A percentile compares a stretch with the other conserved stretches of the same genome.
Evolutionary conservation across 495 filamentous ascomycete genomes (phyloP).

Genomic region (Penicillium herquei): DNA sequence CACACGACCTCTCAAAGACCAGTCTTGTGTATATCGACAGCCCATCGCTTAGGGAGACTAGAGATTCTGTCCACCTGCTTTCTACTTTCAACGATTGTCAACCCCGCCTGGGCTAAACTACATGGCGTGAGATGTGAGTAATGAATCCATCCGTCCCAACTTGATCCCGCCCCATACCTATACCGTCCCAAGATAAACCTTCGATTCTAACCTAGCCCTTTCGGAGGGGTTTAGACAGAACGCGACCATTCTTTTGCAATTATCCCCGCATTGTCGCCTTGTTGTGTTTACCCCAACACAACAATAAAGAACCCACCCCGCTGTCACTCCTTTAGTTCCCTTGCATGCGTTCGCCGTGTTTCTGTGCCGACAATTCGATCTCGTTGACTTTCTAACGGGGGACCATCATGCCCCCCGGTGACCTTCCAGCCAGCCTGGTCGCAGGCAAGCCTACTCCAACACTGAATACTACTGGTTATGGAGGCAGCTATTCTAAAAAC

Average conservation of each 20-base stretch:
- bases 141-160: neutral
- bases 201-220: conserved; percentile 9
- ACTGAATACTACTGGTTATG: conserved; percentile 43
- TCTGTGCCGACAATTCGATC: conserved; percentile 10
- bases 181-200: neutral
- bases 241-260: conserved; percentile 8
- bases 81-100: neutral
- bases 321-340: conserved; percentile 6
- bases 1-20: neutral
- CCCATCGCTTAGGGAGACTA: neutral
- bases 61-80: neutral
- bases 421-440: conserved; percentile 49
- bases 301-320: neutral
- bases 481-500: conserved; percentile 35
- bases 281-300: conserved; percentile 7
- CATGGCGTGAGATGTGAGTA: conserved; percentile 27
- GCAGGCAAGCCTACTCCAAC: conserved; percentile 46
- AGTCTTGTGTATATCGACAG: neutral
- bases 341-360: conserved; percentile 21
- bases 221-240: conserved; percentile 4
- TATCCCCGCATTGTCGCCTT: neutral
- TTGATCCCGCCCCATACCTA: neutral
- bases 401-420: conserved; percentile 46
- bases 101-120: conserved; percentile 13
- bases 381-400: conserved; percentile 24